phyloP scores from a whole-genome alignment of 2,329 filamentous ascomycete genomes.

The Neopestalotiopsis sp. region DNA sequence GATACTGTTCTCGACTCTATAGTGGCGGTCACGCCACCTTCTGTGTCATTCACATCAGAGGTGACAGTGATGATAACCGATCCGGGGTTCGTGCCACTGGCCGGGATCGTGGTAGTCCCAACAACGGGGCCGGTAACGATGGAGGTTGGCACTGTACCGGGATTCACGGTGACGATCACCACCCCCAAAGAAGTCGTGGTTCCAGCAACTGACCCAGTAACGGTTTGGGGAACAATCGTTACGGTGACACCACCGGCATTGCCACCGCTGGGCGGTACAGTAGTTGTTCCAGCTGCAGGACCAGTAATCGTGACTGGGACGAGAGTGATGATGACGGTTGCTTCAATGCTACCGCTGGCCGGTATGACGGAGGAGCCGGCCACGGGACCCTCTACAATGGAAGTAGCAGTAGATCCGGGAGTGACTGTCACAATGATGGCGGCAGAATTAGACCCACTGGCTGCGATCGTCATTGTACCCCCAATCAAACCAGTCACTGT shows the following conservation, averaged over 20 bases:
- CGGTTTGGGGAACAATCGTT: not conserved
- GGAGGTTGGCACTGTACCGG: no score
- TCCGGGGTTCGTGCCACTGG: no score
- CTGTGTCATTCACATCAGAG: no score
- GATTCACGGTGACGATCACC: not conserved
- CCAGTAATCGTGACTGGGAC: not conserved
- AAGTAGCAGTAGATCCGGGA: not conserved
- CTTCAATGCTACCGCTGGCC: no score
- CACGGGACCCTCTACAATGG: not conserved
- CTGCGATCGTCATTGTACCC: no score
- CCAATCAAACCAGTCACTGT: no score
- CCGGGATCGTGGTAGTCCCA: not conserved
- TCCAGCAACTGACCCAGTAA: not conserved
- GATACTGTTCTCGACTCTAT: not conserved
- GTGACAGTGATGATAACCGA: no score
- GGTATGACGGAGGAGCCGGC: no score
- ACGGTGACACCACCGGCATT: not conserved
- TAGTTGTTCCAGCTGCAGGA: not conserved
- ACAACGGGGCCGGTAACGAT: no score
- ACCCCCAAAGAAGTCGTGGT: not conserved
- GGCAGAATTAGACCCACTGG: no score
- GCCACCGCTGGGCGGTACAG: not conserved
- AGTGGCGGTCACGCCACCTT: no score
- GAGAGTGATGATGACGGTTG: not conserved
- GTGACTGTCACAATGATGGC: no score